phyloP scores from a whole-genome alignment of 176 grass and related monocot species.

The Carex cristatella region DNA sequence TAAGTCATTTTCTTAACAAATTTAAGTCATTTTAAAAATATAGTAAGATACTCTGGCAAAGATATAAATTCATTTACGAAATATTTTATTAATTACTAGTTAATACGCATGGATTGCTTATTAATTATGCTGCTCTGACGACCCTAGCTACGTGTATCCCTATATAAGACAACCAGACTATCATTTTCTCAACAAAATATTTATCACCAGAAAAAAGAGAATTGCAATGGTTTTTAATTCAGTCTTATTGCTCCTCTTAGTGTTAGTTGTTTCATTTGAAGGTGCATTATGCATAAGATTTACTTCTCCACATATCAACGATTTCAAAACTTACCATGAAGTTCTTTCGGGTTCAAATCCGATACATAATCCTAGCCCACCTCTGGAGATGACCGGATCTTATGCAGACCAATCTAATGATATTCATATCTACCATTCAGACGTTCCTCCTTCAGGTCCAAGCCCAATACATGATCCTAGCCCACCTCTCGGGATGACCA shows the following conservation, averaged over 20 bases:
- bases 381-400: too few relatives aligned
- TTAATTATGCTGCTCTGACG: neutral
- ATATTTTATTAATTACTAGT: neutral
- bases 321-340: neutral
- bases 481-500: too few relatives aligned
- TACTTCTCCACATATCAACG: neutral
- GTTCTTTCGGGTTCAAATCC: neutral
- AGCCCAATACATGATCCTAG: too few relatives aligned
- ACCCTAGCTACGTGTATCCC: neutral
- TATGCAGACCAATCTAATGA: too few relatives aligned
- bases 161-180: neutral
- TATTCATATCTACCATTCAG: too few relatives aligned
- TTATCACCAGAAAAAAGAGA: neutral
- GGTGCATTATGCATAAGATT: neutral
- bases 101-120: neutral
- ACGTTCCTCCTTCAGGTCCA: too few relatives aligned
- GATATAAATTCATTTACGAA: neutral
- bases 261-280: neutral
- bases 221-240: neutral
- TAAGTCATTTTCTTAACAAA: neutral
- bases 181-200: neutral
- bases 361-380: neutral
- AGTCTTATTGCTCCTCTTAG: neutral
- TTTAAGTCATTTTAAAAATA: neutral
- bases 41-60: neutral